Evolutionary conservation across 192 early-diverging fungal genomes (phyloP), one percentile per base, ranked within the genome.

Genomic region (Backusella tuberculispora): DNA sequence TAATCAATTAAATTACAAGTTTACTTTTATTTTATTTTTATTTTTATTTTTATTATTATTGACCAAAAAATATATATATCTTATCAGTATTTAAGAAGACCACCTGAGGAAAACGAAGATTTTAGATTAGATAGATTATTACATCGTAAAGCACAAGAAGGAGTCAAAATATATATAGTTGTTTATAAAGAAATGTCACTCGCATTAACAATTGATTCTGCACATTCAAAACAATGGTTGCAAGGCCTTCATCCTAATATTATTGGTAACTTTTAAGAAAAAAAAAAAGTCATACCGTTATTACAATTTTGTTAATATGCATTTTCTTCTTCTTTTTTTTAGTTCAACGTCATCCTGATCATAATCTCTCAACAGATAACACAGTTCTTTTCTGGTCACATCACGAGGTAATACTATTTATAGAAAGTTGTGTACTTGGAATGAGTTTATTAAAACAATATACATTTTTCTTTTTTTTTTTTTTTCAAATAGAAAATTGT

Each of bases 291-390:
- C 29, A 34, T 34, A 2, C 29, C 29, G 2, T 34, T 34, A 34
- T 34, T 34, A 34, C 29, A 34, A 34, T 34, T 2, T 2, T 34
- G 29, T 2, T 34, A 29, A 66, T 14, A 46, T 44, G 10, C 12
- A n/a, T n/a, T n/a, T n/a, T n/a, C 7, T 9, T 8, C 7, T 34
- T 19, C 2, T 48, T 26, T 71, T 17, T 19, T 65, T 63, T 80
- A 76, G 92, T 95, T 12, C 88, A 93, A 80, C 82, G 94, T 7
- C 90, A 95, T 78, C 94, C 94, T 34, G 93, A 95, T 77, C 94
- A 95, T 74, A 69, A 85, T 26, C 53, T 60, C 26, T 69, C 71
- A 5, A 63, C 66, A n/a, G 76, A 73, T 44, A 87, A 88, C 15
- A 88, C 86, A 14, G 90, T 88, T 7, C 83, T 92, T 76, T 92